These are phyloP conservation scores for Durio zibethinus DNA, from an alignment of 345 rosid genomes.

Conservation along the genomic window DNA sequence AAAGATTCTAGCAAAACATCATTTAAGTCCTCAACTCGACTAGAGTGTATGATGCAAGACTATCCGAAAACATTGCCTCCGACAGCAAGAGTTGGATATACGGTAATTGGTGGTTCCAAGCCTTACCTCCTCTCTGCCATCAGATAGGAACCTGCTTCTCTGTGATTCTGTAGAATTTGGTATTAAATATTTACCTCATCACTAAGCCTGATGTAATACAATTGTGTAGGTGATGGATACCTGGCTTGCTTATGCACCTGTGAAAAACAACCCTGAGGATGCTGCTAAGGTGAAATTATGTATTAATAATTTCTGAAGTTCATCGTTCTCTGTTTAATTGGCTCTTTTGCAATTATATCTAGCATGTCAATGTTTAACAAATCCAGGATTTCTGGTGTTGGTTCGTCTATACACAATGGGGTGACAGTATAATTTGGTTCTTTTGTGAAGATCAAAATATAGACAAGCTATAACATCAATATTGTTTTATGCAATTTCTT, in stretches of 20 bases:
- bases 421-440: neutral
- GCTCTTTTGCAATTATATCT: neutral
- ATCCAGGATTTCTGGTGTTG: neutral
- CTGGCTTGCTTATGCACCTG: conserved; percentile 73
- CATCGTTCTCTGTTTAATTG: neutral
- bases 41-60: conserved; percentile 99
- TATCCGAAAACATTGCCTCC: conserved; percentile 93
- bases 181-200: neutral
- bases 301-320: neutral
- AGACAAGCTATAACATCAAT: neutral
- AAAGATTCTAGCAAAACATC: conserved; percentile 87
- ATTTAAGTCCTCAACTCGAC: conserved; percentile 26
- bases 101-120: conserved; percentile 44
- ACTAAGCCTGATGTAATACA: neutral
- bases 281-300: conserved; percentile 58
- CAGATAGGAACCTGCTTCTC: neutral
- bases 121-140: neutral
- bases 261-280: conserved; percentile 72
- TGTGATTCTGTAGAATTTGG: neutral
- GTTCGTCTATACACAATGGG: neutral
- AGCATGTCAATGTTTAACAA: neutral
- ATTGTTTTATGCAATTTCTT: neutral
- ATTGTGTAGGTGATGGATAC: conserved; percentile 49
- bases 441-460: neutral
- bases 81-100: conserved; percentile 82